These are phyloP conservation scores for Amphirosellinia nigrospora DNA, from an alignment of 495 filamentous ascomycete genomes.

Conservation along the genomic window DNA sequence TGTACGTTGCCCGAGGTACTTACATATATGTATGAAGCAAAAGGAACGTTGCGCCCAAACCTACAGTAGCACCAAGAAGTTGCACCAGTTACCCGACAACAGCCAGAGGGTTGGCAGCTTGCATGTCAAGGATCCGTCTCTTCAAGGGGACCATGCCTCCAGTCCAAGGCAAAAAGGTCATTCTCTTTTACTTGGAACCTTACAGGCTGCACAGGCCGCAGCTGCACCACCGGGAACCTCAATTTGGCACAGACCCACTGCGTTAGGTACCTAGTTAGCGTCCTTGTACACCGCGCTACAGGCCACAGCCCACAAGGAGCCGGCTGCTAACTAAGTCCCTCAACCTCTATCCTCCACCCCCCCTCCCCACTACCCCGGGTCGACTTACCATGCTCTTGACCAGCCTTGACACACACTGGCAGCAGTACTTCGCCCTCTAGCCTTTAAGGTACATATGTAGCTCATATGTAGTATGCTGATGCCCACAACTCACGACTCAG, in stretches of 20 bases:
- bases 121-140: neutral
- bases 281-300: no score
- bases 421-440: neutral
- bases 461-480: no score
- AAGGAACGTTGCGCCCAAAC: neutral
- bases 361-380: conserved; percentile 10
- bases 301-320: neutral
- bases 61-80: conserved; percentile 7
- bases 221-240: neutral
- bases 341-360: neutral
- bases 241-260: neutral
- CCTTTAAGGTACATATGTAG: no score
- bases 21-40: neutral
- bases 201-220: conserved; percentile 7
- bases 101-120: neutral
- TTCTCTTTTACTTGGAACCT: conserved; percentile 4
- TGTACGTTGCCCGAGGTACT: neutral
- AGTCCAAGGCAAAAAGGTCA: conserved; percentile 1
- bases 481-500: neutral
- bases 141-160: neutral
- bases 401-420: neutral
- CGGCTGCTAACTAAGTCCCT: neutral
- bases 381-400: neutral
- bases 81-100: neutral
- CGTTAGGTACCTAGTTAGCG: neutral